Evolutionary conservation across 192 early-diverging fungal species (phyloP), one percentile per base, ranked within the genome.

Genomic region (Dispira parvispora): DNA sequence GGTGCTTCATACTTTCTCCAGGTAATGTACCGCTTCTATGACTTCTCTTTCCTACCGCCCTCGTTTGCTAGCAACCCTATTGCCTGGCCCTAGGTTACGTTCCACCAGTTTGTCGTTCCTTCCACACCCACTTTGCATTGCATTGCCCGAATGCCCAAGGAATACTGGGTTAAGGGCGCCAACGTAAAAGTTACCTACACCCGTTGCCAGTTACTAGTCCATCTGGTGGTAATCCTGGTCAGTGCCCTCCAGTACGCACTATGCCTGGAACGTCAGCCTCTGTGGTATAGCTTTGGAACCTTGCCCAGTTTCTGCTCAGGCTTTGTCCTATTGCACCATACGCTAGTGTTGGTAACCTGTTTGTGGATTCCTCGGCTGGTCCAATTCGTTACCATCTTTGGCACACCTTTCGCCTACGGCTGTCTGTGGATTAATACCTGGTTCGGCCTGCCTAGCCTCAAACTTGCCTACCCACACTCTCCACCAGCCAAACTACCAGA

Each of bases 381-480:
- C 32, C 27, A 60, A 43, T 21, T 21, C 57, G 32, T 60, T 42
- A 27, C 43, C 21, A 28, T 60, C 38, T 60, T 43, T 28, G 11
- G 12, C 38, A 60, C 57, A 21, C 57, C 57, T 18, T 60, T 43
- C 43, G 57, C 57, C 57, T 60, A 60, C 13, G 57, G 57, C 3
- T 60, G 57, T 21, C 27, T 60, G 28, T 60, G 57, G 57, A 27
- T 60, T 11, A 18, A 42, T 43, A 43, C 38, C 11, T 28, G 57
- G 42, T 60, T 60, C 42, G 13, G 26, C 12, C 21, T 16, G 3
- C 18, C 32, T 16, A 42, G 14, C 57, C 32, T n/a, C 14, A 43
- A 16, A 28, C 26, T 56, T 27, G 54, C n/a, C 38, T 43, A 43
- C 18, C 57, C 27, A 60, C 3, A 10, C 1, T 21, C 32, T 38